Evolutionary conservation across 495 filamentous ascomycete genomes (phyloP), one percentile per base, ranked within the genome.

Genomic region (Tuber umbilicatum): DNA sequence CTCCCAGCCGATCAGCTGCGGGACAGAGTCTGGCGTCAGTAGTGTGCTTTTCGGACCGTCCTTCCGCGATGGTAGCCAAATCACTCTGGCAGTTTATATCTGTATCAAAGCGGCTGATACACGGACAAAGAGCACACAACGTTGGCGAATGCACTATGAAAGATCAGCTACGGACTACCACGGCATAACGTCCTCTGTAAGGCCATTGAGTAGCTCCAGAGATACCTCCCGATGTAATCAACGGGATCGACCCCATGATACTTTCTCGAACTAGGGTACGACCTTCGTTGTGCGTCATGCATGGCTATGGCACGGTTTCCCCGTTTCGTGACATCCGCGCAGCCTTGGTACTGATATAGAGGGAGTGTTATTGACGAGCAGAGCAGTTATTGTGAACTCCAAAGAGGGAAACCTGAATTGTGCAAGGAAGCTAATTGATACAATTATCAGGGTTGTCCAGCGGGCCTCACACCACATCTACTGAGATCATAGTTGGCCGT

Each of bases 31-130:
- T 85, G 86, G 64, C 83, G 86, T 47, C 89, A 94, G 75, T 97
- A 94, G 79, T 89, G 90, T 70, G 86, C 89, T 71, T 84, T 94
- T 72, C 86, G 93, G 72, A 90, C 89, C 47, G 86, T 87, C 23
- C 79, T 96, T 83, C 88, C 91, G 40, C 94, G 90, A 91, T 86
- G 87, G 69, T 89, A 92, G 80, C 86, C 87, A 67, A 87, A 90
- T 42, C 84, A 90, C 40, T 90, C 94, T 96, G 42, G 92, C 93
- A 16, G 91, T 95, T 72, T 89, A 91, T 81, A 87, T 94, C 85
- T 94, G 90, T 83, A 84, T 84, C 23, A 91, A 92, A 77, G 81
- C 86, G 12, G 83, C 85, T 41, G 39, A 75, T 81, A 14, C 81
- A 85, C 16, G 81, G 41, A 39, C 38, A 81, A 10, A 75, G 79